phyloP scores from a whole-genome alignment of 2,329 filamentous ascomycete genomes.

The Thielaviopsis euricoi region DNA sequence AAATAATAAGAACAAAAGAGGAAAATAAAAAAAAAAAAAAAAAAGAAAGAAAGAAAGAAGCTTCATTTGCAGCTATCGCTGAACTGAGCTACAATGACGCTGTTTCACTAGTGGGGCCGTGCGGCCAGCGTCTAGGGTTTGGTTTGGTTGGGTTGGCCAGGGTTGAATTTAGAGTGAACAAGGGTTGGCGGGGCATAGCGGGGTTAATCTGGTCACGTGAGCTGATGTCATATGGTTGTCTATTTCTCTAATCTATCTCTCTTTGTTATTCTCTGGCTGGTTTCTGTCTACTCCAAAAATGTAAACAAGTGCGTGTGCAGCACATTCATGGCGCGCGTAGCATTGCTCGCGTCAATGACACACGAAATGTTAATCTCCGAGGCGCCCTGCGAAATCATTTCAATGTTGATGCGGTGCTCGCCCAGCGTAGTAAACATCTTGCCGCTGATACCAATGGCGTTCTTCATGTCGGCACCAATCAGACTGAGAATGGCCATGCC shows the following conservation, averaged over 20 bases:
- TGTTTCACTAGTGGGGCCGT: no score
- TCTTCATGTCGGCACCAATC: constrained; percentile 92
- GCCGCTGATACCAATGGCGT: constrained; percentile 87
- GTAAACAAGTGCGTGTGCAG: constrained; percentile 94
- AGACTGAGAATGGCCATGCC: constrained; percentile 93
- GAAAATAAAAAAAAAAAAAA: no score
- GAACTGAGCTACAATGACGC: no score
- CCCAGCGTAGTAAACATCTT: constrained; percentile 91
- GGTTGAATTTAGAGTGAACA: no score
- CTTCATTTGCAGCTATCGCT: no score
- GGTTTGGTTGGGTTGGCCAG: no score
- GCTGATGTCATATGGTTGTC: no score
- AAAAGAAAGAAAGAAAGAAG: no score
- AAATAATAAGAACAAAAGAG: neutral
- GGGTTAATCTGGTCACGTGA: no score
- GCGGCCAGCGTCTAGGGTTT: no score
- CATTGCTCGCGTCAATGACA: constrained; percentile 82
- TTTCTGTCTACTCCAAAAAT: constrained; percentile 54
- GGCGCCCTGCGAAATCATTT: constrained; percentile 98
- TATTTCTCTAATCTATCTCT: no score
- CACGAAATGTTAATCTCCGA: constrained; percentile 99
- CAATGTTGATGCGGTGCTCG: constrained; percentile 87
- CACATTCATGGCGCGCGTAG: constrained; percentile 86
- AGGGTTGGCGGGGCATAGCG: no score
- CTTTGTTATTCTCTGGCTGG: neutral